phyloP scores from a whole-genome alignment of 805 yeast species.

The Candida namnaoensis region DNA sequence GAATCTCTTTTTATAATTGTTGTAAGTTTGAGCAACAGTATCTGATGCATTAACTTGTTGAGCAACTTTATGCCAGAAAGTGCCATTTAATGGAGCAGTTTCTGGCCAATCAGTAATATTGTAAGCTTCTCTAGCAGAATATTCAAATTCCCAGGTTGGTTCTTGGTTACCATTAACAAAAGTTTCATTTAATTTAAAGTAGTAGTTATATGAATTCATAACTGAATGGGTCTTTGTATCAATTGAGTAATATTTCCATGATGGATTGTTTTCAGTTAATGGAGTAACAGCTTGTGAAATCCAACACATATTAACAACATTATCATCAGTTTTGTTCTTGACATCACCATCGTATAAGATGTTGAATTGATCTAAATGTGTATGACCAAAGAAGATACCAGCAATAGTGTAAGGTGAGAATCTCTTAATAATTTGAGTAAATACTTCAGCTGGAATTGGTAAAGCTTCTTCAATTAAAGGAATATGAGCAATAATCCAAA shows the following conservation, averaged over 20 bases:
- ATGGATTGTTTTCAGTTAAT: slow-evolving; percentile 49
- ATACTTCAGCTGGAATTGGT: slow-evolving; percentile 51
- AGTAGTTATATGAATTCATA: slow-evolving; percentile 51
- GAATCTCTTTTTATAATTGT: slow-evolving; percentile 39
- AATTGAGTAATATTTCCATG: slow-evolving; percentile 66
- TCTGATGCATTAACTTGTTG: slow-evolving; percentile 31
- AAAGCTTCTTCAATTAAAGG: slow-evolving; percentile 54
- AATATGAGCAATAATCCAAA: slow-evolving; percentile 68
- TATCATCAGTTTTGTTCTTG: slow-evolving; percentile 29
- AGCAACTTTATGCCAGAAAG: slow-evolving; percentile 58
- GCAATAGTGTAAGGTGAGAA: slow-evolving; percentile 65
- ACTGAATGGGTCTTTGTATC: slow-evolving; percentile 52
- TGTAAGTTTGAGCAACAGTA: slow-evolving; percentile 39
- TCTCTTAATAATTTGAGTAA: slow-evolving; percentile 51
- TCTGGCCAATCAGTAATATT: slow-evolving; percentile 48
- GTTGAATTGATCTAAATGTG: slow-evolving; percentile 62
- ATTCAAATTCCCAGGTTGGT: slow-evolving; percentile 55
- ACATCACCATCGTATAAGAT: slow-evolving; percentile 44
- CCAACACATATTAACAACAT: slow-evolving; percentile 52
- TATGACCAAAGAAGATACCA: slow-evolving; percentile 62
- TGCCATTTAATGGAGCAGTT: slow-evolving; percentile 52
- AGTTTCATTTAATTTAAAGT: slow-evolving; percentile 51
- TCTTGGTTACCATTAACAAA: slow-evolving; percentile 43
- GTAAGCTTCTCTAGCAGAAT: slow-evolving; percentile 54
- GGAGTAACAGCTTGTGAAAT: slow-evolving; percentile 63